These are phyloP conservation scores for Dionaea muscipula DNA, from an alignment of 179 eudicot genomes.

Conservation along the genomic window DNA sequence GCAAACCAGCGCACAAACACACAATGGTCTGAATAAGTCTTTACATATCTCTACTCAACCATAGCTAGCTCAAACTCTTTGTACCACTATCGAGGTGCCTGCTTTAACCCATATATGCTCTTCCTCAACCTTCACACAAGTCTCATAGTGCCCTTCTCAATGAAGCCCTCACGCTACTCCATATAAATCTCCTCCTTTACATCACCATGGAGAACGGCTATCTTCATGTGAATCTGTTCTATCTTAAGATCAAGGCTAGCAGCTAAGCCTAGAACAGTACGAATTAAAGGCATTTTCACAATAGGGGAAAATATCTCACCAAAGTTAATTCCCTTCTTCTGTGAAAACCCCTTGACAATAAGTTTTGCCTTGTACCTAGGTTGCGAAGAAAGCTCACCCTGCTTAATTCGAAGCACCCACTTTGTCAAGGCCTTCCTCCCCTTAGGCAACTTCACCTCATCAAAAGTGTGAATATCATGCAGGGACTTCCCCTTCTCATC, in stretches of 20 bases:
- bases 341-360: background rate
- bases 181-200: background rate
- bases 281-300: background rate
- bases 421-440: background rate
- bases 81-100: background rate
- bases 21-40: background rate
- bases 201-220: background rate
- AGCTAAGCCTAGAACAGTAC: background rate
- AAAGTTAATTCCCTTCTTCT: background rate
- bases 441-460: background rate
- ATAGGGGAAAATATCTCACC: background rate
- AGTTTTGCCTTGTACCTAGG: background rate
- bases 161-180: background rate
- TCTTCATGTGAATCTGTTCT: background rate
- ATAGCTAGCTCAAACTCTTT: background rate
- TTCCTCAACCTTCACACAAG: background rate
- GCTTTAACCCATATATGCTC: background rate
- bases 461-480: background rate
- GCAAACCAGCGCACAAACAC: too few species aligned
- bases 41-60: background rate
- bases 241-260: background rate
- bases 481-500: too few species aligned
- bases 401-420: background rate
- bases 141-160: background rate
- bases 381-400: too few species aligned